phyloP scores from a whole-genome alignment of 495 filamentous ascomycete genomes.

The Talaromyces trachyspermus region DNA sequence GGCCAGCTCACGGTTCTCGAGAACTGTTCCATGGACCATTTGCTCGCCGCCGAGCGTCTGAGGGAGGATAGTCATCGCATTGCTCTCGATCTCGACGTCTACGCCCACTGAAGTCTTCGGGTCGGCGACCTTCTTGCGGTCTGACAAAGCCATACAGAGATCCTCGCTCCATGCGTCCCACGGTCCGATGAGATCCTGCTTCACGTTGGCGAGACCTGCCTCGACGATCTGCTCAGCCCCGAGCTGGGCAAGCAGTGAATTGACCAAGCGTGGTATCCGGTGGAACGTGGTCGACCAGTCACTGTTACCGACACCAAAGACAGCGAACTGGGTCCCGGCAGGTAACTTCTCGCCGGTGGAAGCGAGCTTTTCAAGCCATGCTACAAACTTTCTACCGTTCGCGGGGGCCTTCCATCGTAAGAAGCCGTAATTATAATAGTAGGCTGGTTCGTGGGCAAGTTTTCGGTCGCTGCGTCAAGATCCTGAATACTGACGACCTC shows the following conservation, averaged over 20 bases:
- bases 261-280: slow-evolving; percentile 56
- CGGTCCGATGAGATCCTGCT: slow-evolving; percentile 55
- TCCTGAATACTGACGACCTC: too few species aligned
- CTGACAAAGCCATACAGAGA: slow-evolving; percentile 32
- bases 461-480: too few species aligned
- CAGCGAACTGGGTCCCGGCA: too few species aligned
- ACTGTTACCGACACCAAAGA: slow-evolving; percentile 43
- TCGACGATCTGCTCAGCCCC: slow-evolving; percentile 49
- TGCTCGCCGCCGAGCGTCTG: background rate
- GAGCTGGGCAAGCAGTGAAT: slow-evolving; percentile 40
- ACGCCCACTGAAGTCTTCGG: too few species aligned
- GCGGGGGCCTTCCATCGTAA: too few species aligned
- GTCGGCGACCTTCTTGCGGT: slow-evolving; percentile 12
- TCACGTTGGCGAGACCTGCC: slow-evolving; percentile 53
- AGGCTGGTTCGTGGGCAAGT: too few species aligned
- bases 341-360: too few species aligned
- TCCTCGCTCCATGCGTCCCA: slow-evolving; percentile 55
- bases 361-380: too few species aligned
- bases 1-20: slow-evolving; percentile 49
- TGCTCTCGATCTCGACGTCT: background rate
- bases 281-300: slow-evolving; percentile 71
- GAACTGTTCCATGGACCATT: slow-evolving; percentile 40
- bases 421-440: too few species aligned
- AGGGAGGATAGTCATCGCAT: background rate
- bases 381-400: too few species aligned